These are phyloP conservation scores for Boletus patriciae DNA, from an alignment of 768 basidiomycete species.

Conservation along the genomic window DNA sequence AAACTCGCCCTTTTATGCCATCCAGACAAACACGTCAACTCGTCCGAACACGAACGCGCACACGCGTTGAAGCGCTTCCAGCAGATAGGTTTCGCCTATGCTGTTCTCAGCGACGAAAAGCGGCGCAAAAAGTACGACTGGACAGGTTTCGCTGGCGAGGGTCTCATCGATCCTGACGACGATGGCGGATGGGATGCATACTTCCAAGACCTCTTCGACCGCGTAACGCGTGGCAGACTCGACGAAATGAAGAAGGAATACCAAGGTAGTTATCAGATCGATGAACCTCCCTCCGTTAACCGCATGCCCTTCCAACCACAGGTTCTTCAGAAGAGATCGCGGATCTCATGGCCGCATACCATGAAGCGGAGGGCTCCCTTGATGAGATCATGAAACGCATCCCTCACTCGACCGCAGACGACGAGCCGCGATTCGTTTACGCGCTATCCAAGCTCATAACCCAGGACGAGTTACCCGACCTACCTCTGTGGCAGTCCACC, in stretches of 20 bases:
- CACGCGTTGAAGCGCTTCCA: slow-evolving; percentile 81
- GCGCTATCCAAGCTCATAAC: slow-evolving; percentile 67
- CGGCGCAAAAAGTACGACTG: slow-evolving; percentile 75
- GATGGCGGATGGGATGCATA: slow-evolving; percentile 92
- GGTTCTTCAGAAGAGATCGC: slow-evolving; percentile 83
- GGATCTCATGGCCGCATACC: slow-evolving; percentile 78
- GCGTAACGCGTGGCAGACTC: slow-evolving; percentile 79
- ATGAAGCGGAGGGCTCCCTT: slow-evolving; percentile 68
- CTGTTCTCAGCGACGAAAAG: slow-evolving; percentile 79
- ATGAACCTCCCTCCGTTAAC: neutral
- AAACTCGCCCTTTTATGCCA: slow-evolving; percentile 79
- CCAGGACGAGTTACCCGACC: slow-evolving; percentile 53
- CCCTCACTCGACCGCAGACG: slow-evolving; percentile 80
- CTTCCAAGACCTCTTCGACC: slow-evolving; percentile 86
- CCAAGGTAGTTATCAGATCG: slow-evolving; percentile 54
- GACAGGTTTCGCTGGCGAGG: slow-evolving; percentile 85
- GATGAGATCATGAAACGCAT: slow-evolving; percentile 81
- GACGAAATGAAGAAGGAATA: slow-evolving; percentile 95
- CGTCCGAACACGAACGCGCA: slow-evolving; percentile 58
- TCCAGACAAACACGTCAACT: slow-evolving; percentile 83
- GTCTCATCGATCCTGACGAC: slow-evolving; percentile 65
- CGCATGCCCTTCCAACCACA: slow-evolving; percentile 32
- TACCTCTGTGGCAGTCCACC: slow-evolving; percentile 64
- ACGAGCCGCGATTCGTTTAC: slow-evolving; percentile 81
- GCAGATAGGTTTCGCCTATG: slow-evolving; percentile 92